These are phyloP conservation scores for Phytophthora cryptogea DNA, from an alignment of 352 stramenopile species.

Conservation along the genomic window DNA sequence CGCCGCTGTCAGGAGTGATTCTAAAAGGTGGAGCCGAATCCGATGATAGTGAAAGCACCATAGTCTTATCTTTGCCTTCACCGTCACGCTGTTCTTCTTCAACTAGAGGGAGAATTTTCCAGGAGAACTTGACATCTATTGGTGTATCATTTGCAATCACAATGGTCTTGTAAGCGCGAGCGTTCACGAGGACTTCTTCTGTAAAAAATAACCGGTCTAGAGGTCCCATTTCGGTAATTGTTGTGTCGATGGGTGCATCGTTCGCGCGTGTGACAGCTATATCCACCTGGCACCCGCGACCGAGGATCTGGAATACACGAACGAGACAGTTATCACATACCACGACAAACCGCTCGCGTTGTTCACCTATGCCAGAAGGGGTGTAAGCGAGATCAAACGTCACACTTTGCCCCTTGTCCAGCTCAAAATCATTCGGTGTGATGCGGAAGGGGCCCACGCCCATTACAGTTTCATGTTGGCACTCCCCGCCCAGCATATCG, in stretches of 20 bases:
- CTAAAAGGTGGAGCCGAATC: conserved; percentile 36
- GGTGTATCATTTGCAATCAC: conserved; percentile 69
- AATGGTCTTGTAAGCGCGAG: conserved; percentile 41
- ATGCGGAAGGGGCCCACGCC: conserved; percentile 59
- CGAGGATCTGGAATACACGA: conserved; percentile 67
- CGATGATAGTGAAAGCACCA: conserved; percentile 7
- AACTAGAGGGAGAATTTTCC: conserved; percentile 38
- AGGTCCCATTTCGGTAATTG: conserved; percentile 46
- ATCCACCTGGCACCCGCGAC: conserved; percentile 71
- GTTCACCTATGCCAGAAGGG: conserved; percentile 58
- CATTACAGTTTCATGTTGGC: conserved; percentile 5
- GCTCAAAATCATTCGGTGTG: conserved; percentile 58
- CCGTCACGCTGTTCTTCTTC: background rate
- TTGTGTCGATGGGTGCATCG: conserved; percentile 44
- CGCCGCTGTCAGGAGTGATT: conserved; percentile 42
- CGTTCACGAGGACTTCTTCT: conserved; percentile 42
- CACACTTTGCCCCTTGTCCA: conserved; percentile 47
- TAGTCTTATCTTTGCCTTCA: conserved; percentile 13
- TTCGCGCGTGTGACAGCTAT: conserved; percentile 56
- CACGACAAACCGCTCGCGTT: conserved; percentile 71
- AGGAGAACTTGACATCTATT: conserved; percentile 61
- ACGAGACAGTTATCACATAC: conserved; percentile 88
- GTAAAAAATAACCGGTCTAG: conserved; percentile 59
- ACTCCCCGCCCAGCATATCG: conserved; percentile 18
- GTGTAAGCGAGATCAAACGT: conserved; percentile 58